These are phyloP conservation scores for Pseudozyma tsukubaensis DNA, from an alignment of 1,284 basidiomycete species.

Conservation along the genomic window DNA sequence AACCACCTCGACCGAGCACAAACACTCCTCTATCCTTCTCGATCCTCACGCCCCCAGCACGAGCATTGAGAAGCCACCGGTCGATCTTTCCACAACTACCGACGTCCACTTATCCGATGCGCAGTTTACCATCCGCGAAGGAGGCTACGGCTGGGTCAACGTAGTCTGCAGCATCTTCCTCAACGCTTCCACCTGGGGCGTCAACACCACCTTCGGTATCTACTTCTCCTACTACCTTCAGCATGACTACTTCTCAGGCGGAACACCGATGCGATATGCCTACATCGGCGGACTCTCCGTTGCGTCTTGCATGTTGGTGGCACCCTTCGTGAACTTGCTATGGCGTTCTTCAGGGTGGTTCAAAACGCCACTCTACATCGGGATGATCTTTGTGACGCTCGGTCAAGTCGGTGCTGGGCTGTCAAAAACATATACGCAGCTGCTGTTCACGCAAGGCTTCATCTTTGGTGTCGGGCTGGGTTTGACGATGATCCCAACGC, in stretches of 20 bases:
- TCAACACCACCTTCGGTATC: conserved; percentile 71
- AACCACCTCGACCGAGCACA: neutral
- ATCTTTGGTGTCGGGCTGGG: conserved; percentile 57
- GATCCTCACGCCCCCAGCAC: neutral
- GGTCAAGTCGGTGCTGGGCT: conserved; percentile 49
- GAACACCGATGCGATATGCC: conserved; percentile 69
- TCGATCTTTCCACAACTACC: conserved; percentile 36
- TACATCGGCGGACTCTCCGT: conserved; percentile 70
- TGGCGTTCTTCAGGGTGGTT: conserved; percentile 63
- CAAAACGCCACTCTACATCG: conserved; percentile 67
- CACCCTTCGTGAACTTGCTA: conserved; percentile 69
- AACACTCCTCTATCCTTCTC: neutral
- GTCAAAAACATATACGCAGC: conserved; percentile 47
- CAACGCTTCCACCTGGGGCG: conserved; percentile 68
- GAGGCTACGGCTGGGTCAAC: conserved; percentile 71
- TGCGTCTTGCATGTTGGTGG: conserved; percentile 65
- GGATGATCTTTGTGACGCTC: conserved; percentile 51
- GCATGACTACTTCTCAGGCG: conserved; percentile 69
- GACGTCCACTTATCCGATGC: conserved; percentile 37
- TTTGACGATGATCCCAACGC: conserved; percentile 51
- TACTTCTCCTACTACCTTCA: conserved; percentile 70
- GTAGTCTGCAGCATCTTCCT: conserved; percentile 65
- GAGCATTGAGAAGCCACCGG: neutral
- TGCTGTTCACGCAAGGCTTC: conserved; percentile 56
- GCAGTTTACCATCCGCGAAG: conserved; percentile 66